Percentiles rank a stretch among this genome's conserved stretches.
These are phyloP conservation scores for Crucibulum laeve DNA, from an alignment of 768 basidiomycete genomes.

Conservation along the genomic window DNA sequence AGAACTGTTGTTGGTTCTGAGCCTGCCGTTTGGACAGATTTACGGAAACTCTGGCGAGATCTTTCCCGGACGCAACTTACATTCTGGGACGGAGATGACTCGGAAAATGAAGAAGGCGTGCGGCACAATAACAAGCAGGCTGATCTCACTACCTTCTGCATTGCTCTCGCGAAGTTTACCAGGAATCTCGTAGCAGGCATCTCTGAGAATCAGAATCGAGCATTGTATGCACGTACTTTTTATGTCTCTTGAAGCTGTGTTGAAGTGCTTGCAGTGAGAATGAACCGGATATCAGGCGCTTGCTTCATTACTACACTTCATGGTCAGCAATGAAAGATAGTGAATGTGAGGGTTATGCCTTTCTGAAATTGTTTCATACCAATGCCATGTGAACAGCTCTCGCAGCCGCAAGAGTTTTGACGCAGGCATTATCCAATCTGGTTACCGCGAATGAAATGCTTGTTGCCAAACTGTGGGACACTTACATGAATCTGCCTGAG, in stretches of 20 bases:
- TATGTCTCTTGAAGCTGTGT: constrained; percentile 24
- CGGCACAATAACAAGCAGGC: constrained; percentile 22
- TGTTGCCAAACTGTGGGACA: constrained; percentile 56
- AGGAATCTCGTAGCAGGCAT: constrained; percentile 81
- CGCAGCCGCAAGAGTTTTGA: constrained; percentile 57
- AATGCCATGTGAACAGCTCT: constrained; percentile 40
- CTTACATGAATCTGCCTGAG: constrained; percentile 64
- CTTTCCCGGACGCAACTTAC: constrained; percentile 43
- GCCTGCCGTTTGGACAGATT: constrained; percentile 49
- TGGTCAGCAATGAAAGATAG: constrained; percentile 65
- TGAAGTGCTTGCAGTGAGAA: constrained; percentile 42
- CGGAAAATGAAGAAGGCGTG: constrained; percentile 27
- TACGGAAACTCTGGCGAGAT: constrained; percentile 55
- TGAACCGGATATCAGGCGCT: constrained; percentile 63
- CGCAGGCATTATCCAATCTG: constrained; percentile 81
- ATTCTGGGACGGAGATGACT: constrained; percentile 46
- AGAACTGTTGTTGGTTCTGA: constrained; percentile 31
- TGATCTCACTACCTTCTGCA: constrained; percentile 34
- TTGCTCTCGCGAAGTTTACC: constrained; percentile 69
- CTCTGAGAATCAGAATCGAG: constrained; percentile 62
- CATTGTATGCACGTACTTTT: no score
- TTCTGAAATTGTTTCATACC: not conserved
- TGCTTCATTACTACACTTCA: constrained; percentile 73
- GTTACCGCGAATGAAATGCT: constrained; percentile 68
- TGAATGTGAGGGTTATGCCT: constrained; percentile 38